A percentile compares a stretch with the other conserved stretches of the same genome.
Evolutionary conservation across 192 early-diverging fungal genomes (phyloP).

Genomic region (Backusella parvicylindrica): DNA sequence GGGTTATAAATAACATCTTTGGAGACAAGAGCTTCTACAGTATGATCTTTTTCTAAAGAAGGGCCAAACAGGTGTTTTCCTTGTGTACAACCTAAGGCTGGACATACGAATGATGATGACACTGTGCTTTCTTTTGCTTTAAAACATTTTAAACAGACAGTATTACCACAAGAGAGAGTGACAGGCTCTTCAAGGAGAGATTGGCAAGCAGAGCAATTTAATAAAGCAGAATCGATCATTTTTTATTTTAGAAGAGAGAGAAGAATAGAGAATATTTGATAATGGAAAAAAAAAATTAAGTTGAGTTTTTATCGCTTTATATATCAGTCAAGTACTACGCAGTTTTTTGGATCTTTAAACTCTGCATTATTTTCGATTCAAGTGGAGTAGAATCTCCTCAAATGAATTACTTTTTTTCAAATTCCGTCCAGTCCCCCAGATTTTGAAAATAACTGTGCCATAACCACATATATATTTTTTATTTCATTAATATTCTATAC

Average conservation of each 20-base stretch:
- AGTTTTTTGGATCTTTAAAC: neutral
- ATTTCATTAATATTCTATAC: no score
- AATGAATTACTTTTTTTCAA: neutral
- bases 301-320: neutral
- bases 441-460: neutral
- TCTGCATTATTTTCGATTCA: constrained; percentile 5
- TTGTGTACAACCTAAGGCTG: neutral
- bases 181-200: neutral
- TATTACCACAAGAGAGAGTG: constrained; percentile 16
- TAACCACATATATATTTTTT: neutral
- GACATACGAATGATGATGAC: constrained; percentile 1
- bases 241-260: neutral
- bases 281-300: neutral
- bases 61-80: constrained; percentile 15
- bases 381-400: neutral
- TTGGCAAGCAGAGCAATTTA: constrained; percentile 14
- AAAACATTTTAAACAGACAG: constrained; percentile 2
- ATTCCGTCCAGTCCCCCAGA: neutral
- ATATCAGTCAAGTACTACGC: neutral
- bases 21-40: neutral
- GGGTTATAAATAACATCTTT: neutral
- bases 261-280: neutral
- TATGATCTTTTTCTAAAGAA: neutral
- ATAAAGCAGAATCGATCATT: neutral
- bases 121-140: neutral